Percentiles rank a stretch among this genome's conserved stretches.
Evolutionary conservation across 768 basidiomycete genomes (phyloP).

Genomic region (Leucocoprinus birnbaumii): DNA sequence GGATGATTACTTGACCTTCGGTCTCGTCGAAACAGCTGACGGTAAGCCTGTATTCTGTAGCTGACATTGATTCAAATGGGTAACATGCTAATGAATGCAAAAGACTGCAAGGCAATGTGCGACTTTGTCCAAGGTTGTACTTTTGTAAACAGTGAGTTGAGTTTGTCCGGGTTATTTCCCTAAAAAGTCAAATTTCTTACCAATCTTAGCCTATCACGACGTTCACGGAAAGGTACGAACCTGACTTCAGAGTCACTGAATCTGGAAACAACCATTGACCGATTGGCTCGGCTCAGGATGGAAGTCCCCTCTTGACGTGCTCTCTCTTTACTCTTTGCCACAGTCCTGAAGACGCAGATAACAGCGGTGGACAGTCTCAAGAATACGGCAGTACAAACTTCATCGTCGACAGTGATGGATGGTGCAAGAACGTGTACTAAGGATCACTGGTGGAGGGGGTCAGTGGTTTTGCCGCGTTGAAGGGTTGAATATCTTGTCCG

Average conservation of each 20-base stretch:
- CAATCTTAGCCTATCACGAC: constrained; percentile 37
- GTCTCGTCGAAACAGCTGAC: constrained; percentile 39
- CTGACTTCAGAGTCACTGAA: neutral
- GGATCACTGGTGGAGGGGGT: no score
- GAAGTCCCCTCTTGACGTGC: constrained; percentile 42
- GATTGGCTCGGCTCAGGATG: constrained; percentile 24
- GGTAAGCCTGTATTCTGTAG: constrained; percentile 22
- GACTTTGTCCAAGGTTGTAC: constrained; percentile 34
- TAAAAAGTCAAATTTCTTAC: neutral
- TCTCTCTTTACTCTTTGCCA: constrained; percentile 39
- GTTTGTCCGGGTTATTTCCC: neutral
- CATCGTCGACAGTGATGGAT: constrained; percentile 40
- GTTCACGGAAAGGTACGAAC: constrained; percentile 40
- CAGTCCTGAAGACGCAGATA: constrained; percentile 30
- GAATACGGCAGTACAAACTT: constrained; percentile 37
- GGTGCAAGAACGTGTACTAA: constrained; percentile 28
- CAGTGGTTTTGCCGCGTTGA: no score
- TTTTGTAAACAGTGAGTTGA: constrained; percentile 39
- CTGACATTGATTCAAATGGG: neutral
- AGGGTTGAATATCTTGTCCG: no score
- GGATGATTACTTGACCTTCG: constrained; percentile 38
- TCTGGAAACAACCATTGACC: neutral
- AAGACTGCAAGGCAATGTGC: constrained; percentile 46
- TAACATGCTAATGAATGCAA: neutral
- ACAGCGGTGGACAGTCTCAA: constrained; percentile 41